phyloP scores from a whole-genome alignment of 2,329 filamentous ascomycete genomes.

The Phialophora chinensis region DNA sequence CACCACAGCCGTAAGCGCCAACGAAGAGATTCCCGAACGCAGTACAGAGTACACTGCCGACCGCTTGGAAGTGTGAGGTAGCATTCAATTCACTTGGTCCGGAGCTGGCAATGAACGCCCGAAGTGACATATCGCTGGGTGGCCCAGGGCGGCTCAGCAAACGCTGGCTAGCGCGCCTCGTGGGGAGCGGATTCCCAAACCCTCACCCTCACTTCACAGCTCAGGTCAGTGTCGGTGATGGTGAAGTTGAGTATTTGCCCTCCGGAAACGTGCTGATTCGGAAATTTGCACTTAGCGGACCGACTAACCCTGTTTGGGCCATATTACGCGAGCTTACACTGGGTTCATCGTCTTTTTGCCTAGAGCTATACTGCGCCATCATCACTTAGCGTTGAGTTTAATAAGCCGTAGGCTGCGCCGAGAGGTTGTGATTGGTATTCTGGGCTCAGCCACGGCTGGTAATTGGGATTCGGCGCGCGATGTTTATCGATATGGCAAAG shows the following conservation, averaged over 20 bases:
- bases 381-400: conserved; percentile 2
- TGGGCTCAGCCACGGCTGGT: not conserved
- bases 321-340: conserved; percentile 32
- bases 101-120: not conserved
- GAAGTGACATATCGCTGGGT: not conserved
- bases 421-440: not conserved
- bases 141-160: not conserved
- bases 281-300: not conserved
- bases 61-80: not conserved
- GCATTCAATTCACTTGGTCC: conserved; percentile 7
- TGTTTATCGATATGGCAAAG: not conserved
- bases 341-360: not conserved
- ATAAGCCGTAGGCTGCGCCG: conserved; percentile 5
- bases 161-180: not conserved
- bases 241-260: not conserved
- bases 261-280: conserved; percentile 3
- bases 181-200: not conserved
- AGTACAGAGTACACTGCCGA: not conserved
- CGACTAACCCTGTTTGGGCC: conserved; percentile 19
- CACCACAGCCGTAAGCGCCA: conserved; percentile 4
- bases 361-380: not conserved
- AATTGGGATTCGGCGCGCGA: not conserved
- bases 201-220: not conserved
- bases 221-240: not conserved
- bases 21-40: not conserved